Evolutionary conservation across 345 rosid genomes (phyloP).

Genomic region (Camelina sativa): DNA sequence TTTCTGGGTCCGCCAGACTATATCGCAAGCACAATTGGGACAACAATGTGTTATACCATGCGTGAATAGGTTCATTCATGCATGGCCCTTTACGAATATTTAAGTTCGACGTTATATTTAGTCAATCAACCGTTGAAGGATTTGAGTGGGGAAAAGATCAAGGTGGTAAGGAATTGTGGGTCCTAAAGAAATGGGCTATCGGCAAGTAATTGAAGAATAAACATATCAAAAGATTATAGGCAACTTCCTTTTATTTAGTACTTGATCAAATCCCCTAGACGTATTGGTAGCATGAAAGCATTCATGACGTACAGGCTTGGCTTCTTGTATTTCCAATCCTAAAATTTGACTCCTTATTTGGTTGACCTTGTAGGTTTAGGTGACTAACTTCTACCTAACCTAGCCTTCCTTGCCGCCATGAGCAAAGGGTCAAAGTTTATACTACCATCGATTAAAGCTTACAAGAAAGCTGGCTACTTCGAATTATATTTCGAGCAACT

Average conservation of each 20-base stretch:
- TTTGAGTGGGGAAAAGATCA: too few relatives aligned
- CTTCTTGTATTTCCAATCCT: conserved; percentile 6
- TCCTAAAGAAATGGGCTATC: too few relatives aligned
- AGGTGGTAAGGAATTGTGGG: too few relatives aligned
- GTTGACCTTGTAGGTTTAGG: conserved; percentile 22
- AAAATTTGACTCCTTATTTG: background rate
- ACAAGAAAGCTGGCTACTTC: background rate
- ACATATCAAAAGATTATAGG: conserved; percentile 1
- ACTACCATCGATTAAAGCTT: background rate
- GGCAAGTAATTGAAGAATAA: background rate
- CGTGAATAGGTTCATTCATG: too few relatives aligned
- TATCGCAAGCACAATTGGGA: too few relatives aligned
- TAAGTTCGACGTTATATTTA: too few relatives aligned
- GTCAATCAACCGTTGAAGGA: too few relatives aligned
- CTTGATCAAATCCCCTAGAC: background rate
- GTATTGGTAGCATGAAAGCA: conserved; percentile 6
- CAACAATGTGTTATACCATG: too few relatives aligned
- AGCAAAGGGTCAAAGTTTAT: conserved; percentile 5
- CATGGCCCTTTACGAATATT: too few relatives aligned
- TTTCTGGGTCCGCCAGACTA: too few relatives aligned
- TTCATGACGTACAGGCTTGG: background rate
- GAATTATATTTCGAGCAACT: conserved; percentile 9
- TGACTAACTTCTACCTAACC: conserved; percentile 18
- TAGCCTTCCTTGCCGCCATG: conserved; percentile 22
- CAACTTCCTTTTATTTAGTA: background rate